A percentile compares a stretch with the other conserved stretches of the same genome.
These are phyloP conservation scores for Parachaetomium inaequale DNA, from an alignment of 495 filamentous ascomycete genomes.

Conservation along the genomic window DNA sequence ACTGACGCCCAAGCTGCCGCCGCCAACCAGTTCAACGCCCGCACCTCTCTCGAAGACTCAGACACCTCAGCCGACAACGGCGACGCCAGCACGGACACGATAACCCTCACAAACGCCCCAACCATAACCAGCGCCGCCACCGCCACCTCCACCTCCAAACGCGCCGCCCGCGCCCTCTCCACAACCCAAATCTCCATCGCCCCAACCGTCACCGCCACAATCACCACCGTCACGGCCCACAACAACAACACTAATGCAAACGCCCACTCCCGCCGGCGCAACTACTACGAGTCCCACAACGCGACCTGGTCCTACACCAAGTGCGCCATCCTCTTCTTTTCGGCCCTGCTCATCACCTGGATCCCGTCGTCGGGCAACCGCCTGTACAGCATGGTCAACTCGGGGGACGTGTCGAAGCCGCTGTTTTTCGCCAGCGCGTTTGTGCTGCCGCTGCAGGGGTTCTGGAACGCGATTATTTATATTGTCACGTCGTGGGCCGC, in stretches of 20 bases:
- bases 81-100: background rate
- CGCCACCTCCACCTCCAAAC: background rate
- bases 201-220: slow-evolving; percentile 10
- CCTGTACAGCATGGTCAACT: slow-evolving; percentile 62
- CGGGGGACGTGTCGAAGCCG: slow-evolving; percentile 49
- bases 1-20: slow-evolving; percentile 26
- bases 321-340: slow-evolving; percentile 82
- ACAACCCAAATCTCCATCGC: slow-evolving; percentile 10
- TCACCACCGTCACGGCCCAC: background rate
- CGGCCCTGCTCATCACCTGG: slow-evolving; percentile 79
- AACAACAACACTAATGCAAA: background rate
- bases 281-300: slow-evolving; percentile 39
- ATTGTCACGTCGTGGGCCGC: slow-evolving; percentile 57
- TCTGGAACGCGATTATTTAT: slow-evolving; percentile 85
- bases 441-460: slow-evolving; percentile 79
- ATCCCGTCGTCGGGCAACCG: slow-evolving; percentile 79
- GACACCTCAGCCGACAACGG: slow-evolving; percentile 13
- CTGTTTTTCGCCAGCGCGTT: slow-evolving; percentile 69
- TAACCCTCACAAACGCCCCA: background rate
- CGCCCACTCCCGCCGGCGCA: slow-evolving; percentile 22
- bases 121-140: background rate
- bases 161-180: slow-evolving; percentile 1
- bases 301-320: slow-evolving; percentile 78
- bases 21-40: slow-evolving; percentile 10
- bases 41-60: slow-evolving; percentile 22